A percentile compares a stretch with the other conserved stretches of the same genome.
phyloP scores from a whole-genome alignment of 495 filamentous ascomycete species.

The Lichina pygmaea region DNA sequence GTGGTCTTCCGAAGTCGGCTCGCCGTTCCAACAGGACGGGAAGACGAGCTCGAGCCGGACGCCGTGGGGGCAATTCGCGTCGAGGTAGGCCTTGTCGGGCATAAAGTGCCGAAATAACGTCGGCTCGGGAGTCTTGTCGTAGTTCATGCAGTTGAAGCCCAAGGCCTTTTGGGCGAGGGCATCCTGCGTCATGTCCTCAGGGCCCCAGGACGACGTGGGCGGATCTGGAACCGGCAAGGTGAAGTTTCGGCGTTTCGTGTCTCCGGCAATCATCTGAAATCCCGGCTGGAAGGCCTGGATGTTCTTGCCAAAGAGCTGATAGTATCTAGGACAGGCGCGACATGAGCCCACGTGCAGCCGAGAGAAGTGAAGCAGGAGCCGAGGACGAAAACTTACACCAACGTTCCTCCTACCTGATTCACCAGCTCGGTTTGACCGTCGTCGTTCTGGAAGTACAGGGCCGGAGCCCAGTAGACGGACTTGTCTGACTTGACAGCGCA shows the following conservation, averaged over 20 bases:
- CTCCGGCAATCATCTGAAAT: constrained; percentile 74
- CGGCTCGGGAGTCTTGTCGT: constrained; percentile 25
- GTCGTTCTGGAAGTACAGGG: constrained; percentile 25
- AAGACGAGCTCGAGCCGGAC: constrained; percentile 68
- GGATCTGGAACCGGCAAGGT: constrained; percentile 41
- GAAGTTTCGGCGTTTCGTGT: constrained; percentile 40
- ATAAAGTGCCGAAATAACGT: constrained; percentile 57
- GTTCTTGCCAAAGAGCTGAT: constrained; percentile 34
- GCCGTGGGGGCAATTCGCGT: constrained; percentile 49
- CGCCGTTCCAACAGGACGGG: constrained; percentile 77
- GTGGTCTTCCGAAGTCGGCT: constrained; percentile 32
- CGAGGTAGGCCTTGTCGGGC: constrained; percentile 53
- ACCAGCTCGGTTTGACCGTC: constrained; percentile 29
- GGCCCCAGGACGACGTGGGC: constrained; percentile 41
- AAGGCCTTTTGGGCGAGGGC: constrained; percentile 55
- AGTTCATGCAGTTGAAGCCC: constrained; percentile 85
- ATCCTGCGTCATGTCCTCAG: constrained; percentile 28
- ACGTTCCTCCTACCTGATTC: constrained; percentile 26
- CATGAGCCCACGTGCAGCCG: not conserved
- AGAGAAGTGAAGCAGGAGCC: not conserved
- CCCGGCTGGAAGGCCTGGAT: constrained; percentile 49
- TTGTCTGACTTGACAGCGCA: constrained; percentile 30
- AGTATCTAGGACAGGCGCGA: constrained; percentile 27
- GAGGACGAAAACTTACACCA: constrained; percentile 16
- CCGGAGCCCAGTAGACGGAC: constrained; percentile 36